Conservation (phyloP, 495 filamentous ascomycete species). For the Cryomyces minteri region DNA sequence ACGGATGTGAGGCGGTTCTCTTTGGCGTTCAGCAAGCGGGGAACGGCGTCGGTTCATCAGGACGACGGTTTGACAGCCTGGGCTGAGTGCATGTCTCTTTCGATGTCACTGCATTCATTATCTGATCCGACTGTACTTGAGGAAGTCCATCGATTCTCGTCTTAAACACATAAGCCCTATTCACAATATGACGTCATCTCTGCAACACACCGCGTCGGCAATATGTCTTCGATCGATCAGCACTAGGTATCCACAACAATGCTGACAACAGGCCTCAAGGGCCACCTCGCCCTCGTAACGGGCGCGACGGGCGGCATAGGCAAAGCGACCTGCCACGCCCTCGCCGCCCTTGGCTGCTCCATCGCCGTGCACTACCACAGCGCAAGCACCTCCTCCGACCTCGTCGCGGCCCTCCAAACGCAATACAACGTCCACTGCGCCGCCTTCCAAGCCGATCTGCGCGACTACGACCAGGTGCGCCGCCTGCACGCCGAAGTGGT, state of each 20-base stretch:
- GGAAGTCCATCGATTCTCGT: too few species aligned
- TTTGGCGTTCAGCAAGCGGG: too few species aligned
- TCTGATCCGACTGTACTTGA: too few species aligned
- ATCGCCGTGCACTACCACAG: constrained; percentile 20
- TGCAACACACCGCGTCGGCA: too few species aligned
- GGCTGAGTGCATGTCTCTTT: too few species aligned
- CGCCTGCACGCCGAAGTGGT: constrained; percentile 13
- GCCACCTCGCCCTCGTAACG: constrained; percentile 6
- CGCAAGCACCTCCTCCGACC: constrained; percentile 4
- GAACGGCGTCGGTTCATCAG: too few species aligned
- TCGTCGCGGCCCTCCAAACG: constrained; percentile 4
- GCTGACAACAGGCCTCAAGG: neutral
- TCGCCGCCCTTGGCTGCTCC: constrained; percentile 12
- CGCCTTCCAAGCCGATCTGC: constrained; percentile 18
- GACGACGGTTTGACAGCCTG: too few species aligned
- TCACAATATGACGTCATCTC: too few species aligned
- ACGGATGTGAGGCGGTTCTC: too few species aligned
- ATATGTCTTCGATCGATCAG: too few species aligned
- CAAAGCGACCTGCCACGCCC: constrained; percentile 7
- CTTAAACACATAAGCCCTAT: too few species aligned
- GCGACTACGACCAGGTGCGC: constrained; percentile 13
- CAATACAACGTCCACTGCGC: constrained; percentile 3
- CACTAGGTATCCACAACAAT: neutral
- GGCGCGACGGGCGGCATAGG: constrained; percentile 18
- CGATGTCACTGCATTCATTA: too few species aligned